phyloP scores from a whole-genome alignment of 768 basidiomycete species.

The Hygrophorus russula region DNA sequence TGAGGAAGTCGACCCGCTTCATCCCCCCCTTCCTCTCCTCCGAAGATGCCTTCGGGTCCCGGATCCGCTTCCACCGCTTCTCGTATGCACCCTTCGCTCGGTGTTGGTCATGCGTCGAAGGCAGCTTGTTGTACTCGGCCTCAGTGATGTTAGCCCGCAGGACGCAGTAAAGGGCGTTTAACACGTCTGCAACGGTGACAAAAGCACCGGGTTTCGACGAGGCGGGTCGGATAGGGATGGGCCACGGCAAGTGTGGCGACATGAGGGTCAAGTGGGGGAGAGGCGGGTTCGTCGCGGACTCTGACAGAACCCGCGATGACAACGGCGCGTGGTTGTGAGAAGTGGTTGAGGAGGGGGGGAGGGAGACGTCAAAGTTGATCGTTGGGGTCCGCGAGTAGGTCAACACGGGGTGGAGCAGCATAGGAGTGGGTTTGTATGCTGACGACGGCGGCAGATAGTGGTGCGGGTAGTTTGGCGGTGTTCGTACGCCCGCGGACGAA shows the following conservation, averaged over 20 bases:
- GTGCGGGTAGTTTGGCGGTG: slow-evolving; percentile 22
- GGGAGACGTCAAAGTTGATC: slow-evolving; percentile 26
- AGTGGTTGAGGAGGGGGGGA: slow-evolving; percentile 17
- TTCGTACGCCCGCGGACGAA: slow-evolving; percentile 23
- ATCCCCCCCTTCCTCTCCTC: slow-evolving; percentile 26
- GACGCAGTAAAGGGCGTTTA: slow-evolving; percentile 29
- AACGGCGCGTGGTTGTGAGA: slow-evolving; percentile 4
- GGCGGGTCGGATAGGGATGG: slow-evolving; percentile 17
- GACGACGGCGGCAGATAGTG: background rate
- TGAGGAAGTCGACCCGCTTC: slow-evolving; percentile 36
- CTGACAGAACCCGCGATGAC: slow-evolving; percentile 9
- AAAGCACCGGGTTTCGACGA: slow-evolving; percentile 2
- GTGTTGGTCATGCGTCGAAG: slow-evolving; percentile 14
- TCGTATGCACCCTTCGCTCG: slow-evolving; percentile 32
- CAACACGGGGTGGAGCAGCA: slow-evolving; percentile 33
- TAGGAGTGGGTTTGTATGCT: slow-evolving; percentile 8
- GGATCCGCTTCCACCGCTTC: slow-evolving; percentile 24
- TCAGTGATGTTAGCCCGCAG: slow-evolving; percentile 29
- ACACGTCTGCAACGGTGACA: slow-evolving; percentile 26
- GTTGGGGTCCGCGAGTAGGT: slow-evolving; percentile 25
- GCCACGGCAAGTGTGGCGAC: slow-evolving; percentile 21
- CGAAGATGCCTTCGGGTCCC: slow-evolving; percentile 15
- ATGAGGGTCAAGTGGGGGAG: slow-evolving; percentile 20
- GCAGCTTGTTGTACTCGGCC: slow-evolving; percentile 27
- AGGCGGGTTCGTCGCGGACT: slow-evolving; percentile 26